Conservation (phyloP, 352 stramenopile genomes). For the Sclerospora graminicola region DNA sequence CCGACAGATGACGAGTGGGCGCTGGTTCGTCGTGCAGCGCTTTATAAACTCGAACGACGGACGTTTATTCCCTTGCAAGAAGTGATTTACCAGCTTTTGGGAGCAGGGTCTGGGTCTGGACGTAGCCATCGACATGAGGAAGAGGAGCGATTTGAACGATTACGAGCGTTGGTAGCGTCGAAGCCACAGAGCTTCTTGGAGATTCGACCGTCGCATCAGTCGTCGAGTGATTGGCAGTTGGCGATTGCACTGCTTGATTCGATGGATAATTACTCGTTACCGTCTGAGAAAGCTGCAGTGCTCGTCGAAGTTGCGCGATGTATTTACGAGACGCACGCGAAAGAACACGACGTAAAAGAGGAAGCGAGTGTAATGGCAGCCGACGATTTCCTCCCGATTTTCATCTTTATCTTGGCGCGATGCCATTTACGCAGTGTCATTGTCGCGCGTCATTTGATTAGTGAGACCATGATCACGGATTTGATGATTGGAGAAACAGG, state of each 20-base stretch:
- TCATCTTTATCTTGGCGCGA: slow-evolving; percentile 57
- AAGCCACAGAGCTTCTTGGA: slow-evolving; percentile 53
- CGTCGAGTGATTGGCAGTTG: slow-evolving; percentile 42
- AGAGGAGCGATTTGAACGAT: slow-evolving; percentile 42
- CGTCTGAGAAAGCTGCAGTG: slow-evolving; percentile 52
- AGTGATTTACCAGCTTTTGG: slow-evolving; percentile 52
- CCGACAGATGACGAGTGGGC: slow-evolving; percentile 43
- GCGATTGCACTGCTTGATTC: slow-evolving; percentile 37
- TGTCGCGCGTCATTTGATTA: slow-evolving; percentile 52
- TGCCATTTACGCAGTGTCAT: slow-evolving; percentile 47
- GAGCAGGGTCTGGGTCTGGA: slow-evolving; percentile 13
- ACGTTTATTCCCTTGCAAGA: slow-evolving; percentile 63
- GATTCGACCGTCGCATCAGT: slow-evolving; percentile 39
- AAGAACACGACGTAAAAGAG: slow-evolving; percentile 26
- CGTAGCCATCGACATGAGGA: slow-evolving; percentile 19
- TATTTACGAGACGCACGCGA: slow-evolving; percentile 54
- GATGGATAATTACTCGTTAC: slow-evolving; percentile 67
- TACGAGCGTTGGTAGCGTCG: slow-evolving; percentile 28
- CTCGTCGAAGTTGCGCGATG: slow-evolving; percentile 57
- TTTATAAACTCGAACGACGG: slow-evolving; percentile 54
- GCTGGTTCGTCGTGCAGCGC: slow-evolving; percentile 28
- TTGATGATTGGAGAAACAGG: slow-evolving; percentile 72
- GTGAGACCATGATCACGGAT: slow-evolving; percentile 64
- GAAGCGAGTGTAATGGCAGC: slow-evolving; percentile 36
- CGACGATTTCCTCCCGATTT: slow-evolving; percentile 74